Percentiles rank a stretch among this genome's conserved stretches.
These are phyloP conservation scores for Mucor irregularis DNA, from an alignment of 371 early-diverging fungal species.

Conservation along the genomic window DNA sequence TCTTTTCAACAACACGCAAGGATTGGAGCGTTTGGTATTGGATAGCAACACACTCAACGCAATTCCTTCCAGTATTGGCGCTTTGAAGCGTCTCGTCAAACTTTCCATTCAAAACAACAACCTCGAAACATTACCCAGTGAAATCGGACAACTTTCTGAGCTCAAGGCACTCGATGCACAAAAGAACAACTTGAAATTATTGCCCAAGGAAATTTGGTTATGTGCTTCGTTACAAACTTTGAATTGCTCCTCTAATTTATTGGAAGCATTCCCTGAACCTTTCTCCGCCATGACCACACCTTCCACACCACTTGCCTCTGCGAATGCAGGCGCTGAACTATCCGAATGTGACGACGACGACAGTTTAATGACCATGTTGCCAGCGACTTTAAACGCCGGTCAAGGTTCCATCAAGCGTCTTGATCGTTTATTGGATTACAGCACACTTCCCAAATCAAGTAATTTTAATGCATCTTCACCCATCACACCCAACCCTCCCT, in stretches of 20 bases:
- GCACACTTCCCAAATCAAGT: no score
- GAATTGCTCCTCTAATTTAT: conserved; percentile 72
- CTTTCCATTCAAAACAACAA: conserved; percentile 70
- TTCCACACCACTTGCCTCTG: not conserved
- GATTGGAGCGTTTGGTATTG: conserved; percentile 64
- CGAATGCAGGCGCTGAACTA: not conserved
- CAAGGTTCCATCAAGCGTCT: conserved; percentile 24
- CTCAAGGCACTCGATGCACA: conserved; percentile 42
- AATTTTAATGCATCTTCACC: no score
- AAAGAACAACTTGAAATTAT: conserved; percentile 67
- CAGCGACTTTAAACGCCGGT: conserved; percentile 20
- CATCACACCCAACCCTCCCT: not conserved
- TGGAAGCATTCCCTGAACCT: conserved; percentile 51
- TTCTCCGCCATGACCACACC: conserved; percentile 1
- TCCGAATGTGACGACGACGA: not conserved
- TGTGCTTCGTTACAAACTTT: conserved; percentile 74
- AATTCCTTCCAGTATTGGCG: conserved; percentile 71
- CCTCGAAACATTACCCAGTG: conserved; percentile 39
- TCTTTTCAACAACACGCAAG: conserved; percentile 60
- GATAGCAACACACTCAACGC: conserved; percentile 77
- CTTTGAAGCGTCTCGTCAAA: conserved; percentile 50
- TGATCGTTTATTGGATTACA: conserved; percentile 14
- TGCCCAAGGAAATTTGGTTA: conserved; percentile 89
- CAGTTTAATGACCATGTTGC: conserved; percentile 7
- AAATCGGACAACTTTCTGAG: conserved; percentile 34